A percentile compares a stretch with the other conserved stretches of the same genome.
These are phyloP conservation scores for Wallacemonas sp. DNA, from an alignment of 208 protist genomes.

Conservation along the genomic window DNA sequence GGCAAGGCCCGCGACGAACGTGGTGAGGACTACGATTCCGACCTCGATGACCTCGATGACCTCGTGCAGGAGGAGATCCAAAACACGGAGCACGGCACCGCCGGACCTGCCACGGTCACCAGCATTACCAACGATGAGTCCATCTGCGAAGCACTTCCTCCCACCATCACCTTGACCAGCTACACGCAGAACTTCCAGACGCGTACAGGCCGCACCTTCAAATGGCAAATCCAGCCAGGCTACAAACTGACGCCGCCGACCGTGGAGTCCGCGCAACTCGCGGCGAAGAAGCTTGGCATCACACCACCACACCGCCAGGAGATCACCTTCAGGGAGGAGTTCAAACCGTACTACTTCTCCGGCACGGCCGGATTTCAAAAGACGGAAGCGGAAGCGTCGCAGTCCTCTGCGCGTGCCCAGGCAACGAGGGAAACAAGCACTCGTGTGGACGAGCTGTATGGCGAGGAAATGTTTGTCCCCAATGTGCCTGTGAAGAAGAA, in stretches of 20 bases:
- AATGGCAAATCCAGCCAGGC: conserved; percentile 32
- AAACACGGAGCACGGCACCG: background rate
- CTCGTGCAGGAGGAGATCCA: background rate
- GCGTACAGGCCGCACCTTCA: conserved; percentile 25
- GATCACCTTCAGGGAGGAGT: conserved; percentile 21
- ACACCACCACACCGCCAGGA: conserved; percentile 15
- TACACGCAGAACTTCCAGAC: conserved; percentile 23
- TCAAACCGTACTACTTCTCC: conserved; percentile 28
- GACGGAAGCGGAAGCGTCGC: background rate
- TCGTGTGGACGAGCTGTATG: background rate
- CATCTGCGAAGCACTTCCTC: background rate
- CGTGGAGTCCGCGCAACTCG: conserved; percentile 19
- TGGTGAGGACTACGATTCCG: background rate
- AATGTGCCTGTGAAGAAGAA: background rate
- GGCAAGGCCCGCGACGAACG: background rate
- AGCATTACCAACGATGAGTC: background rate
- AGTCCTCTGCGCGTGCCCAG: background rate
- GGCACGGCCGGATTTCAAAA: background rate
- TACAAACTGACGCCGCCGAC: conserved; percentile 1
- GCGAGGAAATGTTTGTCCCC: background rate
- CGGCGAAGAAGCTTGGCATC: conserved; percentile 19
- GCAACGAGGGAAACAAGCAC: background rate
- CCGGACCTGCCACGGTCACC: background rate
- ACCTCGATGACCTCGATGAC: background rate
- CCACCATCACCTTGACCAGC: background rate